A percentile compares a stretch with the other conserved stretches of the same genome.
These are phyloP conservation scores for Fraxinus americana DNA, from an alignment of 257 asterid species.

Conservation along the genomic window DNA sequence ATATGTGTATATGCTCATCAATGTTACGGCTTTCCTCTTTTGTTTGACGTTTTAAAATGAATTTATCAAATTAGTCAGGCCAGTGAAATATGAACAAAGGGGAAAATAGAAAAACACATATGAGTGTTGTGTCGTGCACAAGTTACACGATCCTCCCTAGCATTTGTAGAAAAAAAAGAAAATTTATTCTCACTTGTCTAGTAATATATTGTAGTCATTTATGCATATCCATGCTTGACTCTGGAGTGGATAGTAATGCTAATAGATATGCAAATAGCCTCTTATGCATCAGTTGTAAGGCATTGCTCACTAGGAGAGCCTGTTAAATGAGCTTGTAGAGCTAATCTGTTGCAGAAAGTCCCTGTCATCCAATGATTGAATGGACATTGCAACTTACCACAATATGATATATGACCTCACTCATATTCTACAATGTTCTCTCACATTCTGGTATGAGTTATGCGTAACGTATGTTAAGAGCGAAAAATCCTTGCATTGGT, in stretches of 20 bases:
- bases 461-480: neutral
- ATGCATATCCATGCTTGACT: neutral
- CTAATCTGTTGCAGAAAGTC: neutral
- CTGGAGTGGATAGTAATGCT: neutral
- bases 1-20: neutral
- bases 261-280: neutral
- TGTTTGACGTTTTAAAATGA: conserved; percentile 8
- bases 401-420: neutral
- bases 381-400: neutral
- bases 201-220: neutral
- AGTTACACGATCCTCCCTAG: neutral
- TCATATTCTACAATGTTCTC: neutral
- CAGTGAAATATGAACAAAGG: conserved; percentile 12
- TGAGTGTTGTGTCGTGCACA: neutral
- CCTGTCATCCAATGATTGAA: neutral
- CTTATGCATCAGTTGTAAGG: conserved; percentile 11
- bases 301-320: neutral
- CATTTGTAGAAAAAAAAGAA: neutral
- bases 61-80: conserved; percentile 14
- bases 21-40: neutral
- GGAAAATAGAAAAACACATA: neutral
- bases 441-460: neutral
- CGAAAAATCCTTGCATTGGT: neutral
- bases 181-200: neutral
- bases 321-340: conserved; percentile 17